Base-by-base conservation (phyloP, 2,329 filamentous ascomycete species). In the Colletotrichum simmondsii region DNA sequence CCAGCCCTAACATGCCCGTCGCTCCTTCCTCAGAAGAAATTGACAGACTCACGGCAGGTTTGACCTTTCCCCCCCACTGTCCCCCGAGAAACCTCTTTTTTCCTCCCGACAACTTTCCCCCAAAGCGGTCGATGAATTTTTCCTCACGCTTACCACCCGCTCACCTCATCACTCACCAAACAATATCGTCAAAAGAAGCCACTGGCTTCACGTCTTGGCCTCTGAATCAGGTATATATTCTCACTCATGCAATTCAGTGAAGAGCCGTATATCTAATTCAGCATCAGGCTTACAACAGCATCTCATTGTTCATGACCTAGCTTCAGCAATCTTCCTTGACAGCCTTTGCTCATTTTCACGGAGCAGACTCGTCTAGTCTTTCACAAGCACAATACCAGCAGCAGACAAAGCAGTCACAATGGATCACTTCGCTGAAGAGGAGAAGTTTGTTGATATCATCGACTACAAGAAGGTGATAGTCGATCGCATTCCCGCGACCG, bases 401-500 rank as follows among this genome's bases (percentile, higher is more conserved):
- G 42, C 19, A 49, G 42, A 49, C 7, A n/a, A 49, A 49, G 16
- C 42, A 49, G 42, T 37, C 24, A 49, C 19, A 10, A 30, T 49
- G 28, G 4, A 8, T n/a, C 28, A 22, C 1, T 4, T 12, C 4
- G 26, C 46, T 4, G 28, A 12, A 10, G 12, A 16, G 12, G 3
- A 30, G 2, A n/a, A 12, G 24, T 5, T 32, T 16, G 22, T 14
- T 8, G 52, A 32, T 11, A 42, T 72, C 8, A 14, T 35, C 42
- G 22, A 16, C 3, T 72, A 54, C 53, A 67, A 69, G n/a, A 22
- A 37, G 2, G 24, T 26, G 4, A 30, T 69, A 24, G 30, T 64
- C 22, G 1, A 63, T 4, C 70, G 70, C n/a, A 69, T 72, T 16
- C 70, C 70, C 2, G 12, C 24, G 5, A 24, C 11, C 16, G 59